Evolutionary conservation across 2,329 filamentous ascomycete species (phyloP), one percentile per base, ranked within the genome.

Genomic region (Plenodomus biglobosus): DNA sequence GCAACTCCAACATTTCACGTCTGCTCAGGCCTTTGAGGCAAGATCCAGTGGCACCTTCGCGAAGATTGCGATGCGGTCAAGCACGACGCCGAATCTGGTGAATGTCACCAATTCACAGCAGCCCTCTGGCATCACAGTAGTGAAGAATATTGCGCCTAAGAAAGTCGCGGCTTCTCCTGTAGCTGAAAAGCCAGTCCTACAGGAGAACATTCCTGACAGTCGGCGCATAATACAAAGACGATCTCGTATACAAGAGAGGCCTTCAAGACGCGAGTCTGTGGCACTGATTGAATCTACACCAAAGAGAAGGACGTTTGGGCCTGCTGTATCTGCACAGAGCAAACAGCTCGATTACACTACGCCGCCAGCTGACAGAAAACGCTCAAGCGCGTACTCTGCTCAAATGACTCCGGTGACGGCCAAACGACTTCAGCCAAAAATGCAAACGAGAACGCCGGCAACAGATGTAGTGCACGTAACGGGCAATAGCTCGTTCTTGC

Each of bases 51-150:
- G 35, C 17, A 54, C 59, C 16, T 53, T 56, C 11, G 51, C 52
- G 3, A 62, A 55, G 40, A 18, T 44, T 7, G 53, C 59, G 8
- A 30, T 59, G n/a, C 58, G 64, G 24, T 69, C 68, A 46, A 54
- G 60, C 7, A 69, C 66, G 15, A 68, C 65, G 19, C 58, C 68
- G 1, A 70, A 65, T 42, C 52, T 70, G 17, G 42, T 52, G n/a
- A 61, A 59, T 15, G 22, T 22, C 10, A 24, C 40, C n/a, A 45
- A 46, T 20, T 52, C 56, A 34, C 44, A 49, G 8, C 55, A 48
- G n/a, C 21, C 44, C 22, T 46, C 39, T 10, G 42, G 45, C 20
- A 57, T 53, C 30, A 58, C 61, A 50, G 48, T 53, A 21, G 53
- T 61, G 15, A 62, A 58, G 35, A 64, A 53, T 35, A 27, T 58